phyloP scores from a whole-genome alignment of 345 rosid species.

The Euclidium syriacum region DNA sequence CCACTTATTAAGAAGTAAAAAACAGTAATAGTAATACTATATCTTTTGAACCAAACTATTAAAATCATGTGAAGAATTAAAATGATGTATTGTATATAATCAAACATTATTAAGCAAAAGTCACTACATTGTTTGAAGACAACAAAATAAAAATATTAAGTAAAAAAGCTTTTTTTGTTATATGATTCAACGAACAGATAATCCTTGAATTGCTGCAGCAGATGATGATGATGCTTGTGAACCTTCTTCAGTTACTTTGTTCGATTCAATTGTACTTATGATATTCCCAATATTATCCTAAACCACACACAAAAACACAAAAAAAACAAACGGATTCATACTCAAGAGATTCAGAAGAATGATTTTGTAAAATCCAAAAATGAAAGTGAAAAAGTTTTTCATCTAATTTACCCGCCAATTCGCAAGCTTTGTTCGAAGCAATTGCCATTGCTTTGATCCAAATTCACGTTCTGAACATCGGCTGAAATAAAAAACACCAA shows the following conservation, averaged over 20 bases:
- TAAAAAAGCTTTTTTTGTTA: too few relatives aligned
- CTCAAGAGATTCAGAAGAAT: not conserved
- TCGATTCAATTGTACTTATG: slow-evolving; percentile 78
- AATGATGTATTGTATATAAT: too few relatives aligned
- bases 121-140: too few relatives aligned
- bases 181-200: slow-evolving; percentile 52
- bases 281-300: slow-evolving; percentile 70
- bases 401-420: slow-evolving; percentile 73
- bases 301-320: slow-evolving; percentile 18
- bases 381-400: not conserved
- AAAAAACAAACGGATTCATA: not conserved
- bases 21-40: too few relatives aligned
- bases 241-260: slow-evolving; percentile 77
- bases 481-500: slow-evolving; percentile 37
- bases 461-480: slow-evolving; percentile 70
- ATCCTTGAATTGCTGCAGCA: slow-evolving; percentile 37
- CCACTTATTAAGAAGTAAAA: too few relatives aligned
- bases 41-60: too few relatives aligned
- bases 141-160: too few relatives aligned
- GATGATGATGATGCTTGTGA: slow-evolving; percentile 57
- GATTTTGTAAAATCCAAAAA: not conserved
- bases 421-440: slow-evolving; percentile 64
- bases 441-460: slow-evolving; percentile 72
- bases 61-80: too few relatives aligned
- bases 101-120: too few relatives aligned